phyloP scores from a whole-genome alignment of 2,329 filamentous ascomycete species.

The Zymoseptoria passerinii region DNA sequence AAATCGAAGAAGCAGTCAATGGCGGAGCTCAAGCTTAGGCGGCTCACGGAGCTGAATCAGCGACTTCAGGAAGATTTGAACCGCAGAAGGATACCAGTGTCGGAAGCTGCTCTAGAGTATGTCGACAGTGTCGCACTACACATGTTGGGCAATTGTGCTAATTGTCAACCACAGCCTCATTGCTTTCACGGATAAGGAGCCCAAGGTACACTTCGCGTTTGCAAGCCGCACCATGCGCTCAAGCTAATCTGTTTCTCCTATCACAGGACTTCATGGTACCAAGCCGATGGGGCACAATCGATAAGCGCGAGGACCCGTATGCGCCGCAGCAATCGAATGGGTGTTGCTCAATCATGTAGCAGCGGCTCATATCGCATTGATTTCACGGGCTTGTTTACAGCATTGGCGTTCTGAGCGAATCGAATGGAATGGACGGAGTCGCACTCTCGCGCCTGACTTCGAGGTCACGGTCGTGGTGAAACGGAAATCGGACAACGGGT shows the following conservation, averaged over 20 bases:
- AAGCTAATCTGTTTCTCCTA: slow-evolving; percentile 1
- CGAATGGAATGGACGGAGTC: slow-evolving; percentile 5
- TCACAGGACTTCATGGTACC: slow-evolving; percentile 86
- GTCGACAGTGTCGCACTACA: slow-evolving; percentile 12
- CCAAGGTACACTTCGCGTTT: slow-evolving; percentile 43
- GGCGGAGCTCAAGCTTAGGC: slow-evolving; percentile 93
- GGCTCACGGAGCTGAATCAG: slow-evolving; percentile 93
- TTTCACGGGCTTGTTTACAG: slow-evolving; percentile 15
- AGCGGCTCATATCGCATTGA: slow-evolving; percentile 4
- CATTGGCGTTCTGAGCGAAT: slow-evolving; percentile 19
- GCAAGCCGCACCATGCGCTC: background rate
- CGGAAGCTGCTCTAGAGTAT: slow-evolving; percentile 65
- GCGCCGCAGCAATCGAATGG: slow-evolving; percentile 86
- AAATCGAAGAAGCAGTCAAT: slow-evolving; percentile 98
- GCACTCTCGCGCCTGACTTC: background rate
- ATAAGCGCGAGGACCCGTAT: slow-evolving; percentile 96
- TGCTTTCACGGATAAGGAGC: slow-evolving; percentile 88
- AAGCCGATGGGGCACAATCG: slow-evolving; percentile 89
- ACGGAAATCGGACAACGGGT: background rate
- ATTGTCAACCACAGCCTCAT: slow-evolving; percentile 62
- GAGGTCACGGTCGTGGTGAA: background rate
- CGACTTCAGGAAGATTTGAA: slow-evolving; percentile 93
- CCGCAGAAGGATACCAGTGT: slow-evolving; percentile 88
- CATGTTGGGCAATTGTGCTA: slow-evolving; percentile 2
- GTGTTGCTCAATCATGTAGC: slow-evolving; percentile 92